Conservation (phyloP, 2,329 filamentous ascomycete genomes). For the Penicillium brevicompactum region DNA sequence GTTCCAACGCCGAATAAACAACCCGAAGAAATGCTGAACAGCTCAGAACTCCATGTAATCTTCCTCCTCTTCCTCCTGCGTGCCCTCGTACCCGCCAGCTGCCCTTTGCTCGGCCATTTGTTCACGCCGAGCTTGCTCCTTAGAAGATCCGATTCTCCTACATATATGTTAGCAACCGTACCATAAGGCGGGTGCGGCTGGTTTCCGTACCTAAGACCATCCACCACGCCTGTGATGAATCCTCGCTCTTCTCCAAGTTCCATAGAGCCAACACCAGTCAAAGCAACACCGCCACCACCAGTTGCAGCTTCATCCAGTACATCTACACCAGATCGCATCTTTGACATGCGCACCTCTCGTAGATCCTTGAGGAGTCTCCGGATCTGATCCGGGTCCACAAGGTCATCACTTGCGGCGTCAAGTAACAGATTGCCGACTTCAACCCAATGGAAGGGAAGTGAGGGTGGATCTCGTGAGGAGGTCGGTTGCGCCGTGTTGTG, state of each 20-base stretch:
- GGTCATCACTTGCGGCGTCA: constrained; percentile 80
- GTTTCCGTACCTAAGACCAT: constrained; percentile 66
- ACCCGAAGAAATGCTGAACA: constrained; percentile 4
- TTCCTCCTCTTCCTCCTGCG: constrained; percentile 59
- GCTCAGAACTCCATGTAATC: constrained; percentile 50
- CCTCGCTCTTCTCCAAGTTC: constrained; percentile 85
- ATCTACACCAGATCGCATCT: constrained; percentile 75
- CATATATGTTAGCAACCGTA: not conserved
- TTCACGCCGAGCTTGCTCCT: constrained; percentile 75
- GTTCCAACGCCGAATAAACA: constrained; percentile 26
- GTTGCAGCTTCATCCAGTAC: constrained; percentile 60
- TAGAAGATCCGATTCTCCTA: constrained; percentile 77
- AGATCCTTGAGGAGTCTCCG: constrained; percentile 76
- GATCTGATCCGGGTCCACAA: constrained; percentile 72
- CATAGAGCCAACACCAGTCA: constrained; percentile 86
- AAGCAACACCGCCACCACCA: constrained; percentile 66
- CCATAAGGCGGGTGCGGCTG: not conserved
- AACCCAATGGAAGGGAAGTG: constrained; percentile 90
- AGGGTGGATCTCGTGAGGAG: constrained; percentile 38
- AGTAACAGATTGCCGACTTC: constrained; percentile 87
- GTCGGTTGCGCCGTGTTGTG: constrained; percentile 71
- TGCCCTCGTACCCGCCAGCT: constrained; percentile 50
- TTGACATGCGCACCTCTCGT: constrained; percentile 84
- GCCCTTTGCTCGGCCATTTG: constrained; percentile 70
- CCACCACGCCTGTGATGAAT: constrained; percentile 83